phyloP scores from a whole-genome alignment of 1,139 yeast genomes.

The Geotrichum carabidarum region DNA sequence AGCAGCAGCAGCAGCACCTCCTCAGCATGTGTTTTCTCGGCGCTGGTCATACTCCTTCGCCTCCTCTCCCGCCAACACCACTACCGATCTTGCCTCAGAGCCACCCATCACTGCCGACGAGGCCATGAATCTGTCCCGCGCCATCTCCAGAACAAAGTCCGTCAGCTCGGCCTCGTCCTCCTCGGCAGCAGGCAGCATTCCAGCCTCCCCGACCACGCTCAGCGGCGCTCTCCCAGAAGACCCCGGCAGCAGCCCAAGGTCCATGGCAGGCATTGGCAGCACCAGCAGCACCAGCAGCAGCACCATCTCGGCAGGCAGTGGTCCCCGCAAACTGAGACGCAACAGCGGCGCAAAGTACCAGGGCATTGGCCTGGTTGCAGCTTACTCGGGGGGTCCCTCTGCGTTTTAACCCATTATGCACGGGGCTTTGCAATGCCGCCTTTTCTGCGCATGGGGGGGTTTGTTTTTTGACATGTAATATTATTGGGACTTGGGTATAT shows the following conservation, averaged over 20 bases:
- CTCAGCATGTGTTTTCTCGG: too few relatives aligned
- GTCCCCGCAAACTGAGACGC: background rate
- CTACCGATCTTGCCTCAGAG: background rate
- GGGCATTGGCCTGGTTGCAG: slow-evolving; percentile 15
- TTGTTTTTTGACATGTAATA: background rate
- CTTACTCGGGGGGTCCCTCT: slow-evolving; percentile 16
- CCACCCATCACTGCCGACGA: slow-evolving; percentile 34
- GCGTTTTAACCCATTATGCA: too few relatives aligned
- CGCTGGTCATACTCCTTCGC: background rate
- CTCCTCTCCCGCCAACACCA: background rate
- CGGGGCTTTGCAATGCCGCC: too few relatives aligned
- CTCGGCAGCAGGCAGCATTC: background rate
- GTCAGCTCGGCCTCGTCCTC: background rate
- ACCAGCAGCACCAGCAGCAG: background rate
- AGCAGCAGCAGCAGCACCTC: background rate
- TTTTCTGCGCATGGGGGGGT: too few relatives aligned
- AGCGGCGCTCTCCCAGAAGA: background rate
- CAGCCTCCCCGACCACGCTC: background rate
- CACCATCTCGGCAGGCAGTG: background rate
- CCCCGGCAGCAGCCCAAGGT: background rate
- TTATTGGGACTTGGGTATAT: too few relatives aligned
- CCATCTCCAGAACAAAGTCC: slow-evolving; percentile 5
- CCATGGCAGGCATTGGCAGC: background rate
- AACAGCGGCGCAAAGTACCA: slow-evolving; percentile 15
- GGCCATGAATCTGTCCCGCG: slow-evolving; percentile 38